Conservation (phyloP, 495 filamentous ascomycete genomes). For the Clavariopsis aquatica region DNA sequence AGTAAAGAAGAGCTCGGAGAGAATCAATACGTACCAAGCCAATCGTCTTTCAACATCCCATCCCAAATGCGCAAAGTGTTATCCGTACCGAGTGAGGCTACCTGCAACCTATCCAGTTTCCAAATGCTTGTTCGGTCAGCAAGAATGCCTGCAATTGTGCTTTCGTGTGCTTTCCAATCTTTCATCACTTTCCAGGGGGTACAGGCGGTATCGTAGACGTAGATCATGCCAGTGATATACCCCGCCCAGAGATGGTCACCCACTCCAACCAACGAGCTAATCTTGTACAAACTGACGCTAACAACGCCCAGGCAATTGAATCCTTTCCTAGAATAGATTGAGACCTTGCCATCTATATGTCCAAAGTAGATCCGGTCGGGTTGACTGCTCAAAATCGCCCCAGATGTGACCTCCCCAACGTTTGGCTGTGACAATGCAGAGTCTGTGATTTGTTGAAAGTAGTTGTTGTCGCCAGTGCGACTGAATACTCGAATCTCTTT, state of each 20-base stretch:
- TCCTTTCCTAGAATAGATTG: conserved; percentile 76
- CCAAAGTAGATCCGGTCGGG: conserved; percentile 86
- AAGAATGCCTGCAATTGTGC: conserved; percentile 72
- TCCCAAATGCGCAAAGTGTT: conserved; percentile 88
- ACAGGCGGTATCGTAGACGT: conserved; percentile 80
- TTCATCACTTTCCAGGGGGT: conserved; percentile 89
- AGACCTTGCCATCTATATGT: conserved; percentile 90
- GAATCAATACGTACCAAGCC: conserved; percentile 62
- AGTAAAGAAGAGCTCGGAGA: not conserved
- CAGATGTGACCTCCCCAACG: conserved; percentile 86
- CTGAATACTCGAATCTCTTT: conserved; percentile 85
- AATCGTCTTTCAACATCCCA: conserved; percentile 89
- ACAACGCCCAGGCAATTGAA: conserved; percentile 74
- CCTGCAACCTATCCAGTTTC: conserved; percentile 80
- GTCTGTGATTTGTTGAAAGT: conserved; percentile 69
- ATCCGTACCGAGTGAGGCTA: conserved; percentile 86
- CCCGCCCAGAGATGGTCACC: conserved; percentile 89
- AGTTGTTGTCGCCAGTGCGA: conserved; percentile 66
- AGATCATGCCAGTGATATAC: conserved; percentile 93
- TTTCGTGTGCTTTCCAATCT: conserved; percentile 89
- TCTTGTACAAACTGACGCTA: conserved; percentile 90
- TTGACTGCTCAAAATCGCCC: conserved; percentile 69
- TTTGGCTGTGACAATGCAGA: conserved; percentile 65
- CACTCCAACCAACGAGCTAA: conserved; percentile 81
- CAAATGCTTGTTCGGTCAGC: conserved; percentile 82